Evolutionary conservation across 139 green algal genomes (phyloP).

Genomic region (Coccomyxa sp.): DNA sequence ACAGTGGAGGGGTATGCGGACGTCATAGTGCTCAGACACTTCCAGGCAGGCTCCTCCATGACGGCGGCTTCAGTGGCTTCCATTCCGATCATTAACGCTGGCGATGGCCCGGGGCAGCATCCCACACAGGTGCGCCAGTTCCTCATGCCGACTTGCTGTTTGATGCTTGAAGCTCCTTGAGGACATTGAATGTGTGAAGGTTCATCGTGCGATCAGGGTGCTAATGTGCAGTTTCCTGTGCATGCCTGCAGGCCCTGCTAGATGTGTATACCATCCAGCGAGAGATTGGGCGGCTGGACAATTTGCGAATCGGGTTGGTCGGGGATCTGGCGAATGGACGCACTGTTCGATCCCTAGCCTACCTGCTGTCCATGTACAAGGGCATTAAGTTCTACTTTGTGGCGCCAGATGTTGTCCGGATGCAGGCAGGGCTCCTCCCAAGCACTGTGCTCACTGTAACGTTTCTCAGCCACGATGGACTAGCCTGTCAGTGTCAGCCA

Average conservation of each 20-base stretch:
- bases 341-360: slow-evolving; percentile 79
- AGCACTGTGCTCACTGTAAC: too few species aligned
- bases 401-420: slow-evolving; percentile 82
- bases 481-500: not conserved
- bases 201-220: too few species aligned
- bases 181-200: too few species aligned
- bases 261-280: slow-evolving; percentile 97
- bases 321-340: slow-evolving; percentile 96
- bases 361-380: slow-evolving; percentile 86
- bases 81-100: slow-evolving; percentile 94
- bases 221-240: not conserved
- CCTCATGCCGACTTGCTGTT: not conserved
- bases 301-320: slow-evolving; percentile 89
- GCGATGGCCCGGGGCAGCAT: slow-evolving; percentile 97
- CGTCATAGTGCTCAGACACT: slow-evolving; percentile 96
- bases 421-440: slow-evolving; percentile 53
- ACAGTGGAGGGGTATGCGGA: slow-evolving; percentile 95
- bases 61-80: slow-evolving; percentile 71
- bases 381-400: slow-evolving; percentile 95
- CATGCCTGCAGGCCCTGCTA: slow-evolving; percentile 79
- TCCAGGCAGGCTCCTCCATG: slow-evolving; percentile 72
- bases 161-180: not conserved
- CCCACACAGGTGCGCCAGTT: slow-evolving; percentile 71
- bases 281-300: slow-evolving; percentile 86
- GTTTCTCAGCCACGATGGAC: too few species aligned